Evolutionary conservation across 2,329 filamentous ascomycete genomes (phyloP), one percentile per base, ranked within the genome.

Genomic region (Zymoseptoria pseudotritici): DNA sequence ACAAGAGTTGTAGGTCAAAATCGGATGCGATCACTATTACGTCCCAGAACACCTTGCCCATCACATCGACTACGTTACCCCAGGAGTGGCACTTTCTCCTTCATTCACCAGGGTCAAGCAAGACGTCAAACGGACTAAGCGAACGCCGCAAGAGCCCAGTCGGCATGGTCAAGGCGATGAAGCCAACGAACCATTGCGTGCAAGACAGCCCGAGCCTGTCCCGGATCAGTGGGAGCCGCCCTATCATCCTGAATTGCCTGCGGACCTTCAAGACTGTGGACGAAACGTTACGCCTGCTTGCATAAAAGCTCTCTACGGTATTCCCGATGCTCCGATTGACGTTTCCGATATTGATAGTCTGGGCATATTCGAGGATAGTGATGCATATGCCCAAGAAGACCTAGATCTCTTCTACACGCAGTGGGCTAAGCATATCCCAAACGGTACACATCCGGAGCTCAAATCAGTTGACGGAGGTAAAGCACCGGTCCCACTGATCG

Each of bases 1-100:
- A 29, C 26, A 29, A 29, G 26, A 9, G 7, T 29, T 29, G 26
- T 29, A 67, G 26, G 66, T 69, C 1, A 69, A 72, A 22, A 67
- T 79, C 29, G 75, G 74, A 17, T 77, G 75, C 58, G 71, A 76
- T 61, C 69, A 75, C 66, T 79, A 73, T 64, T 71, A 64, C 46
- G 51, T 74, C 11, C 72, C 66, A 46, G 71, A 73, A 21, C 67
- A 77, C 49, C 66, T 83, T 17, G 74, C 73, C 22, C 63, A 73
- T 7, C 80, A 83, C 59, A 74, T 83, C 53, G 82, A 84, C 71
- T 83, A 82, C 67, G 77, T 84, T 46, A 83, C 77, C 0, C 82
- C 81, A 0, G 81, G 81, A 8, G 78, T 82, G 61, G 80, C 78
- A 61, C 73, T 83, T 22, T 66, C 66, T n/a, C 59, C 65, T 20